These are phyloP conservation scores for Pseudogymnoascus sp. DNA, from an alignment of 2,329 filamentous ascomycete genomes.

Conservation along the genomic window DNA sequence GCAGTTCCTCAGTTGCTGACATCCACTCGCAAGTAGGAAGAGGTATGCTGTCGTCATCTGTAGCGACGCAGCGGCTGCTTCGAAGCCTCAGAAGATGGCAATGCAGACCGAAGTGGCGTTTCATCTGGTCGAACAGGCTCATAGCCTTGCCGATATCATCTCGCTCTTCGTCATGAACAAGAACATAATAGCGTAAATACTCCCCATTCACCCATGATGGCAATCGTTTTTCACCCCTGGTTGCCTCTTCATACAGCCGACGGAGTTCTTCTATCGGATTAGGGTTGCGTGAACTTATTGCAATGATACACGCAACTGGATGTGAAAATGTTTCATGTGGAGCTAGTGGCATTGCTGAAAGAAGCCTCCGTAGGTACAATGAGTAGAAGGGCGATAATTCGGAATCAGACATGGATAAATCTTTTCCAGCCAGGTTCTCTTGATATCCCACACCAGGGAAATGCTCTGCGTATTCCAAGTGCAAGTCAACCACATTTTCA, in stretches of 20 bases:
- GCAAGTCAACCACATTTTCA: constrained; percentile 71
- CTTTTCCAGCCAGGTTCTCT: constrained; percentile 29
- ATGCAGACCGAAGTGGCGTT: constrained; percentile 91
- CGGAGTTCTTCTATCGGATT: constrained; percentile 81
- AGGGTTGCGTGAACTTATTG: constrained; percentile 81
- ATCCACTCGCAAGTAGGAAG: constrained; percentile 83
- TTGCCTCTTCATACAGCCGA: constrained; percentile 78
- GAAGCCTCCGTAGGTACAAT: constrained; percentile 71
- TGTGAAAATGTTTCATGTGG: constrained; percentile 92
- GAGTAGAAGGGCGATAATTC: constrained; percentile 71
- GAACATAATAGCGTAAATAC: constrained; percentile 89
- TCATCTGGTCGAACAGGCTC: constrained; percentile 95
- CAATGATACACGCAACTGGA: constrained; percentile 88
- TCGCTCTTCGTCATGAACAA: constrained; percentile 92
- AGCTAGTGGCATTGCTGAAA: constrained; percentile 70
- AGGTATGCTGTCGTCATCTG: constrained; percentile 82
- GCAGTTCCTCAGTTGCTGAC: constrained; percentile 76
- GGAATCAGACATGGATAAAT: neutral
- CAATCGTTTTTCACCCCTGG: constrained; percentile 61
- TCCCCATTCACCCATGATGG: constrained; percentile 86
- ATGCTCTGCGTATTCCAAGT: constrained; percentile 67
- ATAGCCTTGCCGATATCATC: constrained; percentile 90
- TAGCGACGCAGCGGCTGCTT: constrained; percentile 75
- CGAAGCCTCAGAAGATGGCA: constrained; percentile 85
- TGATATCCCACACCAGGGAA: constrained; percentile 24